Conservation (phyloP, 257 asterid species). For the Solanum boliviense region DNA sequence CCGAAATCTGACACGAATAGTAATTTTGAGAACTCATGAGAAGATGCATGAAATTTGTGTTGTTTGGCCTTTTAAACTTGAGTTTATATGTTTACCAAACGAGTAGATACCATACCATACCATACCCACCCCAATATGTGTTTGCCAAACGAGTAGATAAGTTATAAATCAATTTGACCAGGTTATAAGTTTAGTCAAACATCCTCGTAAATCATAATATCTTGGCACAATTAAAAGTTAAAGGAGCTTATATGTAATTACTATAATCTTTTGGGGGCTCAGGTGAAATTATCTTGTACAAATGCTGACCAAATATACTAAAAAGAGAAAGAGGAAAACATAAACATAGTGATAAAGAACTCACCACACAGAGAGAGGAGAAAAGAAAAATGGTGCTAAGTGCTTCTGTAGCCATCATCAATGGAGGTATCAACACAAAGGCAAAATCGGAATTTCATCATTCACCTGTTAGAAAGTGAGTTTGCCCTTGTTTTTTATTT, state of each 20-base stretch:
- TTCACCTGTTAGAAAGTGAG: conserved; percentile 33
- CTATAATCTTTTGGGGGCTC: neutral
- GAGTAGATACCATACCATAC: too few species aligned
- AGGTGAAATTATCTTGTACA: neutral
- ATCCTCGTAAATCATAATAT: neutral
- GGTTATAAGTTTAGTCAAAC: neutral
- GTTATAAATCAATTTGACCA: neutral
- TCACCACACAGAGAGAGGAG: too few species aligned
- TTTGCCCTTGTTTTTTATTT: too few species aligned
- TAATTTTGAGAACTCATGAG: too few species aligned
- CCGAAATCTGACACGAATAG: neutral
- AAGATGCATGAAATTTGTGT: too few species aligned
- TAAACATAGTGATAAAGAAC: neutral
- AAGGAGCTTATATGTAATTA: neutral
- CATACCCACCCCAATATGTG: neutral
- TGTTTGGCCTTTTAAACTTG: neutral
- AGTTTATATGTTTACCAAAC: neutral
- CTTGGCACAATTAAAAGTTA: neutral
- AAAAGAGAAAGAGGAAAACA: neutral
- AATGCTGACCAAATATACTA: too few species aligned
- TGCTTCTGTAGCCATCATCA: conserved; percentile 22
- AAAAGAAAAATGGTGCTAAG: conserved; percentile 21
- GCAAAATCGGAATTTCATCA: conserved; percentile 15
- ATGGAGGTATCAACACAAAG: conserved; percentile 19
- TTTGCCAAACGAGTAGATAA: neutral